These are phyloP conservation scores for Spencermartinsiella ligniputridi DNA, from an alignment of 1,139 yeast genomes.

Conservation along the genomic window DNA sequence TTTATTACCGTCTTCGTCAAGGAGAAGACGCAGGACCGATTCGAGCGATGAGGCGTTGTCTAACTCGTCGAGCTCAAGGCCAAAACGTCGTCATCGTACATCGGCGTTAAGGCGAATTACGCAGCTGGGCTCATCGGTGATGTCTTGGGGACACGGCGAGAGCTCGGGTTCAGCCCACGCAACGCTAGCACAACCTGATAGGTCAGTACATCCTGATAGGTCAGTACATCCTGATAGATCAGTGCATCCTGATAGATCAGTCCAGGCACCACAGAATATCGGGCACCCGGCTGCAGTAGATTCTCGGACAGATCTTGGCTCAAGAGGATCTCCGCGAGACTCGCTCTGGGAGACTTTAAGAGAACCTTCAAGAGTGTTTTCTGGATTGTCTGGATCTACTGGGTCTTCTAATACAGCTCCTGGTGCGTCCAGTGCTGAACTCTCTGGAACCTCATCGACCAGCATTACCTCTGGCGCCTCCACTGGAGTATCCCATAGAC, in stretches of 20 bases:
- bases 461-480: too few relatives aligned
- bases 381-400: too few relatives aligned
- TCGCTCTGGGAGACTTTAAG: neutral
- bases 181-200: neutral
- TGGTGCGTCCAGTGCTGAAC: too few relatives aligned
- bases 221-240: neutral
- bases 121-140: constrained; percentile 5
- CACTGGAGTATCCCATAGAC: too few relatives aligned
- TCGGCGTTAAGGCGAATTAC: constrained; percentile 1
- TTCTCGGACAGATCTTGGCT: neutral
- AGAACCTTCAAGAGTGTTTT: neutral
- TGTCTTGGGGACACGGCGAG: constrained; percentile 3
- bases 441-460: too few relatives aligned
- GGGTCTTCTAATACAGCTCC: too few relatives aligned
- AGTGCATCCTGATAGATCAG: too few relatives aligned
- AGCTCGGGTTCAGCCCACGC: too few relatives aligned
- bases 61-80: neutral
- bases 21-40: neutral
- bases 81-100: constrained; percentile 3
- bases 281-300: neutral
- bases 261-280: too few relatives aligned
- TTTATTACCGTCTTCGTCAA: neutral
- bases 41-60: neutral
- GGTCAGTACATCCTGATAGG: neutral
- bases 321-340: neutral